Evolutionary conservation across 768 basidiomycete species (phyloP).

Genomic region (Leccinum pellstonianum): DNA sequence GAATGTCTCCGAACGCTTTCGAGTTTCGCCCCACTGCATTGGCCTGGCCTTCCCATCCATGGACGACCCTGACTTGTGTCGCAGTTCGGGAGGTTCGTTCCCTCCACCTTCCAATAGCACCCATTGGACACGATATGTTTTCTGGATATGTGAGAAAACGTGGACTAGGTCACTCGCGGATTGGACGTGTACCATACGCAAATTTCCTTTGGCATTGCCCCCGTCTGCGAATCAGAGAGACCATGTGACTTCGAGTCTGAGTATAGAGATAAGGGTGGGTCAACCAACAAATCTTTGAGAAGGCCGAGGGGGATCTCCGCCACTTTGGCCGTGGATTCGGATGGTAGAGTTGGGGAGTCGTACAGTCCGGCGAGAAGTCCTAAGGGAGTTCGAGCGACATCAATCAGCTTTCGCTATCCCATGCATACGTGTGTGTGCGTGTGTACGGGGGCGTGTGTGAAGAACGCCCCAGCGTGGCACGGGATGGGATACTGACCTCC

Average conservation of each 20-base stretch:
- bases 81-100: constrained; percentile 40
- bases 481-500: constrained; percentile 51
- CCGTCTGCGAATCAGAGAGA: background rate
- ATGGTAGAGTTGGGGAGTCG: constrained; percentile 74
- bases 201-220: background rate
- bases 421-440: background rate
- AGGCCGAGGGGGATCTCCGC: constrained; percentile 35
- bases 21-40: constrained; percentile 10
- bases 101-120: constrained; percentile 60
- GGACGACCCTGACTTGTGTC: background rate
- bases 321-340: constrained; percentile 36
- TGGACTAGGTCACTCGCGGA: constrained; percentile 70
- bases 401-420: constrained; percentile 2
- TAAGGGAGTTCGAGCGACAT: constrained; percentile 29
- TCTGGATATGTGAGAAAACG: constrained; percentile 87
- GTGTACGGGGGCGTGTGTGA: background rate
- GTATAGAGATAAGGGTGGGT: constrained; percentile 23
- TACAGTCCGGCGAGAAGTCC: constrained; percentile 88
- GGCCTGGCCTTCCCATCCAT: constrained; percentile 8
- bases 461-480: background rate
- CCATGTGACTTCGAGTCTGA: constrained; percentile 5
- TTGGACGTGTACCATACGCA: constrained; percentile 44
- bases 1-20: constrained; percentile 10
- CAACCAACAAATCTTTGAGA: constrained; percentile 40
- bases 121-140: constrained; percentile 80